Evolutionary conservation across 352 stramenopile genomes (phyloP), one percentile per base, ranked within the genome.

Genomic region (Phytophthora brassicae): DNA sequence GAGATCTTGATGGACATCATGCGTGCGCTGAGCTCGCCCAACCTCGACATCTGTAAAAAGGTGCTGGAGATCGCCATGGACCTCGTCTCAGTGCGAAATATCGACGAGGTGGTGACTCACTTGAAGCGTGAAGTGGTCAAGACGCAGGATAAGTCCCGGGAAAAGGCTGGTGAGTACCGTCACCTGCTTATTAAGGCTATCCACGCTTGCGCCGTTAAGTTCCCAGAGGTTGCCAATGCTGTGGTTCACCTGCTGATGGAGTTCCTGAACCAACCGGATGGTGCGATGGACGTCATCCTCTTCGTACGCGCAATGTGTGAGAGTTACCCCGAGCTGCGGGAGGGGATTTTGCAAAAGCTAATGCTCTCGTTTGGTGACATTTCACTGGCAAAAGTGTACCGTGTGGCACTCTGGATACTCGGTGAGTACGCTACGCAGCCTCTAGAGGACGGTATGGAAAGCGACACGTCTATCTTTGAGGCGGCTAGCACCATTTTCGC

Each of bases 1-100:
- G 97, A 99, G 67, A 90, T 99, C 31, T 77, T 99, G 50, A 99
- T 99, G 96, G 98, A 99, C 70, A 98, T 99, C 55, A 88, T 99
- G 70, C 87, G 97, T 36, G 97, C 94, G 26, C 77, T 99, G 7
- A 88, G 84, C 31, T 99, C 94, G 48, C 97, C 97, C 22, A 99
- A 98, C 68, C 86, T 98, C 8, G 96, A 99, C 69, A 99, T 99
- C 66, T 99, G 97, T 70, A 96, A 98, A 64, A 99, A 99, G 77
- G 96, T 99, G 23, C 74, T 99, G 12, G 89, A 98, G 64, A 98
- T 99, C 38, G 95, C 95, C 49, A 99, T 99, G 89, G 94, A 98
- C 39, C 79, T 99, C 17, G 95, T 99, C 16, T 98, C 81, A 17
- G 84, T 93, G 35, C 92, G 97, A 41, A 99, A 99, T 79, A 98